phyloP scores from a whole-genome alignment of 768 basidiomycete species.

The Kwoniella bestiolae region DNA sequence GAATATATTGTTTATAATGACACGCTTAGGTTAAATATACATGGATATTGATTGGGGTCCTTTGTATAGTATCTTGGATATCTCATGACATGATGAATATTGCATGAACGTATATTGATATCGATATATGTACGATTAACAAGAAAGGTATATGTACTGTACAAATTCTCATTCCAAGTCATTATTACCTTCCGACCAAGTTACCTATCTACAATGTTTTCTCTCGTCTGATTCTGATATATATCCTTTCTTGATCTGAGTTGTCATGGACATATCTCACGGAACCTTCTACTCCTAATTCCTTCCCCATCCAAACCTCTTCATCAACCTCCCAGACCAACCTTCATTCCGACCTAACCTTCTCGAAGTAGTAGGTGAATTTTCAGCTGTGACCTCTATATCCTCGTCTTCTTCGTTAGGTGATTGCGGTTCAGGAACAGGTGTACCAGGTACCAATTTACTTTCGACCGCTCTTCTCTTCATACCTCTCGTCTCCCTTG shows the following conservation, averaged over 20 bases:
- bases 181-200: not conserved
- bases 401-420: conserved; percentile 69
- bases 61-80: conserved; percentile 1
- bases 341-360: not conserved
- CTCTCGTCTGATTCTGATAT: too few relatives aligned
- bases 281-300: not conserved
- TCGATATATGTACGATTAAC: not conserved
- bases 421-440: conserved; percentile 2
- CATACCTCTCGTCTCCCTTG: conserved; percentile 24
- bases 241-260: too few relatives aligned
- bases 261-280: not conserved
- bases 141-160: not conserved
- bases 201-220: not conserved
- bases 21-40: not conserved
- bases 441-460: conserved; percentile 15
- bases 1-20: not conserved
- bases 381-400: conserved; percentile 73
- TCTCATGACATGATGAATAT: not conserved
- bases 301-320: conserved; percentile 14
- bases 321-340: conserved; percentile 14
- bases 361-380: not conserved
- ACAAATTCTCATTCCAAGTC: not conserved
- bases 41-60: not conserved
- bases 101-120: conserved; percentile 1
- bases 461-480: conserved; percentile 31